Evolutionary conservation across 2,329 filamentous ascomycete genomes (phyloP), one percentile per base, ranked within the genome.

Genomic region (Cercospora brassicicola): DNA sequence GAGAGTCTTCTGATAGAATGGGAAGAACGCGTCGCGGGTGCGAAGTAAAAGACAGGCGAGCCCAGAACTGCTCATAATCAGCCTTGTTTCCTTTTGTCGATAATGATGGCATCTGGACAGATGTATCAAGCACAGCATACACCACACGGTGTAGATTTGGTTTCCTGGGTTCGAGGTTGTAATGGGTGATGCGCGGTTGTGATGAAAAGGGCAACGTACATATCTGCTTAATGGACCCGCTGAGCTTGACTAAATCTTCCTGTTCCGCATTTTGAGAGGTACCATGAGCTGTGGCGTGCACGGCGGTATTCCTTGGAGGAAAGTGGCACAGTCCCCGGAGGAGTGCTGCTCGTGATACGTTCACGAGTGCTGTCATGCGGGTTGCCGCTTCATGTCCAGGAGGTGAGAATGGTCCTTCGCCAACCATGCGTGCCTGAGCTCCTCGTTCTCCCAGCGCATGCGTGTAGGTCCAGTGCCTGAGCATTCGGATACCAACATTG

Each of bases 41-140:
- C 45, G 55, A 23, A 59, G 51, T 23, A 39, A 18, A 36, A 60
- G 64, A 39, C 18, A 53, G 56, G 64, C 57, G 30, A 64, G 48
- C 31, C 23, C n/a, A 39, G n/a, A 36, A 59, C 62, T 64, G 53
- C 51, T 57, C 31, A 64, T 59, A 42, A 64, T 67, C 65, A 67
- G 61, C 65, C 55, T 23, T 56, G 6, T 61, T 28, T 60, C 59
- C 61, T 31, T 61, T 64, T 64, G 65, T 67, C 63, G 18, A 26
- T 26, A n/a, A 55, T 39, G 11, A 15, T 56, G 11, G 36, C 48
- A 64, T 64, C 51, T 57, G 62, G 36, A 20, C 30, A 53, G 45
- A 64, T 33, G 51, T 30, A 45, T 42, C 23, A 64, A 39, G 13
- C 23, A 23, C 26, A 53, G 23, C 33, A 59, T 39, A 45, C 51